A percentile compares a stretch with the other conserved stretches of the same genome.
Evolutionary conservation across 2,329 filamentous ascomycete species (phyloP).

Genomic region (Trichoderma semiorbis): DNA sequence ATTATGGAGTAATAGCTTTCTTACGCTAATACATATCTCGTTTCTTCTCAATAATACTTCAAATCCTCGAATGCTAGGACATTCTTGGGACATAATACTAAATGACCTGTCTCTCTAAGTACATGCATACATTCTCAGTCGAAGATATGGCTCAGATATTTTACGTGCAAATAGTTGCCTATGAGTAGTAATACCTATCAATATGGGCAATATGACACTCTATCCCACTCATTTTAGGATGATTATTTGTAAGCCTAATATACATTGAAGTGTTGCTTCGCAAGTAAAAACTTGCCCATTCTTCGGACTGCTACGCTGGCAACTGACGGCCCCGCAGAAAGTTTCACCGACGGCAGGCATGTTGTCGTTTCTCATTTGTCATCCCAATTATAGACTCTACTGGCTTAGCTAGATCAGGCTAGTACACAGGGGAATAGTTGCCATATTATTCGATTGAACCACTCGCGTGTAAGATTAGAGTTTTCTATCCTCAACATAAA

Average conservation of each 20-base stretch:
- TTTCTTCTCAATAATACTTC: no score
- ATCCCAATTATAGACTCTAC: neutral
- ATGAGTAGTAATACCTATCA: neutral
- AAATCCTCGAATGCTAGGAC: no score
- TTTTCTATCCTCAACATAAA: neutral
- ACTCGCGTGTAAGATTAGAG: neutral
- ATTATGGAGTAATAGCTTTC: no score
- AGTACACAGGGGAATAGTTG: neutral
- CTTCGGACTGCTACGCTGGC: neutral
- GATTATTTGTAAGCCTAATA: neutral
- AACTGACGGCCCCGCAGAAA: neutral
- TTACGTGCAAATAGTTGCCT: neutral
- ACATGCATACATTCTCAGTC: neutral
- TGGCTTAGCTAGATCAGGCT: neutral
- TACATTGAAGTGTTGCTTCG: neutral
- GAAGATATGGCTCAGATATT: neutral
- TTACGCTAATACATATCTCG: no score
- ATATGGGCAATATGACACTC: neutral
- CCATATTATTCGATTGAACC: neutral
- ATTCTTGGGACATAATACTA: no score
- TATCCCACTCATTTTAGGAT: neutral
- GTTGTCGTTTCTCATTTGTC: neutral
- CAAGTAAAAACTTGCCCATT: neutral
- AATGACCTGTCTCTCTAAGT: no score
- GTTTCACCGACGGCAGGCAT: neutral